phyloP scores from a whole-genome alignment of 257 asterid species.

The Craterostigma plantagineum region DNA sequence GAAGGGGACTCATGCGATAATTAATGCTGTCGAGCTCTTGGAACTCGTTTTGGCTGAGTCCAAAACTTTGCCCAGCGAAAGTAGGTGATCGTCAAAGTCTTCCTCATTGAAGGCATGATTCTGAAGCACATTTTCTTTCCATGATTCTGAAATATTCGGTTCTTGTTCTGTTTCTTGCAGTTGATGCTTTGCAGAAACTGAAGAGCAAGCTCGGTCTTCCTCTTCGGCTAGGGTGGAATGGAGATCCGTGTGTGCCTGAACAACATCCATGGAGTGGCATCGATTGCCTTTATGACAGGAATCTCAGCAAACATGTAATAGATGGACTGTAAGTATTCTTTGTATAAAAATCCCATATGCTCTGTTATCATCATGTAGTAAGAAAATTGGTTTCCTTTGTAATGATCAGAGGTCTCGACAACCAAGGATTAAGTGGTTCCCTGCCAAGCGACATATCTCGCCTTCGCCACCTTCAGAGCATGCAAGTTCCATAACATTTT shows the following conservation, averaged over 20 bases:
- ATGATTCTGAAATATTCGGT: conserved; percentile 1
- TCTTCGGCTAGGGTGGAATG: conserved; percentile 96
- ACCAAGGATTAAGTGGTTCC: conserved; percentile 85
- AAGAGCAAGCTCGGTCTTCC: conserved; percentile 84
- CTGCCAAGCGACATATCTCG: conserved; percentile 56
- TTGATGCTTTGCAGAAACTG: conserved; percentile 58
- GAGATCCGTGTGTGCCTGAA: conserved; percentile 97
- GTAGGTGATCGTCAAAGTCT: conserved; percentile 16
- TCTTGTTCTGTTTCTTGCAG: conserved; percentile 17
- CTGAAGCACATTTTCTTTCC: neutral
- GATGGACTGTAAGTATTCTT: conserved; percentile 69
- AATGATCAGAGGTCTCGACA: conserved; percentile 81
- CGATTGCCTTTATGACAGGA: conserved; percentile 62
- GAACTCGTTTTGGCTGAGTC: conserved; percentile 72
- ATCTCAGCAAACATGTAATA: conserved; percentile 56
- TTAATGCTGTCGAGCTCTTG: conserved; percentile 73
- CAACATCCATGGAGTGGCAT: conserved; percentile 98
- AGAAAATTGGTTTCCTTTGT: conserved; percentile 15
- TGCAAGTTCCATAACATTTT: no score
- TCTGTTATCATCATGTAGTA: conserved; percentile 6
- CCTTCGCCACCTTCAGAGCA: conserved; percentile 81
- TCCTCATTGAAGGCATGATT: no score
- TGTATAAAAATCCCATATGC: neutral
- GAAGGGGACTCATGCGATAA: conserved; percentile 47
- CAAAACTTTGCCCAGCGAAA: conserved; percentile 68